Base-by-base conservation (phyloP, 148 eudicot species). In the Silene uniflora region DNA sequence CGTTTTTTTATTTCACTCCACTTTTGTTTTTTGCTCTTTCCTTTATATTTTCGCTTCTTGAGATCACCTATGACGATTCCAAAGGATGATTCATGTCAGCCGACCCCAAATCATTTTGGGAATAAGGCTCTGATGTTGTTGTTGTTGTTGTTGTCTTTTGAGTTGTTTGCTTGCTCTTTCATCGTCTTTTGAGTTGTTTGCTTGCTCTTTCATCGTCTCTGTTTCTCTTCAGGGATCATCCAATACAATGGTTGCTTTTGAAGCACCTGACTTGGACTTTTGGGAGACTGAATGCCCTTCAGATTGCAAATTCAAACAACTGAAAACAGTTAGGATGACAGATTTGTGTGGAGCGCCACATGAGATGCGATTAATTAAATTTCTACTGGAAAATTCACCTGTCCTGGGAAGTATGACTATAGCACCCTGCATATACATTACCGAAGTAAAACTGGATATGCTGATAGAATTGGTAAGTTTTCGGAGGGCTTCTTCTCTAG, bases 401-500 rank as follows among this genome's bases (percentile, higher is more conserved):
- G 56, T 61, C 42, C 89, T 96, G 17, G 88, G 87, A 76, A 74
- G 61, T 29, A 84, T 92, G 90, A 84, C 82, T 63, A 78, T 96
- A 72, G 72, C 83, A 5, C 98, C 99, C 55, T 80, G 87, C 76
- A 46, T 78, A 39, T 89, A 89, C 79, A 88, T 79, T 52, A 59
- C 89, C 0, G 91, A 88, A 17, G 86, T 85, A 71, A 84, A 81
- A 78, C 32, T 91, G 78, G 84, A 81, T 71, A 84, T 92, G 89
- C 67, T 92, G 78, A 78, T 88, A 5, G 87, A 89, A 70, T 82
- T 96, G 82, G 73, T 89, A 84, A 85, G 89, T 77, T 89, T 89
- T 85, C 86, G 88, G 7, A 84, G 99, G 60, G 97, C 98, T 69
- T 96, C 99, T 83, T 79, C 97, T 23, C 78, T 71, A 73, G 99